Percentiles rank a stretch among this genome's conserved stretches.
phyloP scores from a whole-genome alignment of 805 yeast genomes.

The Saccharomycopsis sp. region DNA sequence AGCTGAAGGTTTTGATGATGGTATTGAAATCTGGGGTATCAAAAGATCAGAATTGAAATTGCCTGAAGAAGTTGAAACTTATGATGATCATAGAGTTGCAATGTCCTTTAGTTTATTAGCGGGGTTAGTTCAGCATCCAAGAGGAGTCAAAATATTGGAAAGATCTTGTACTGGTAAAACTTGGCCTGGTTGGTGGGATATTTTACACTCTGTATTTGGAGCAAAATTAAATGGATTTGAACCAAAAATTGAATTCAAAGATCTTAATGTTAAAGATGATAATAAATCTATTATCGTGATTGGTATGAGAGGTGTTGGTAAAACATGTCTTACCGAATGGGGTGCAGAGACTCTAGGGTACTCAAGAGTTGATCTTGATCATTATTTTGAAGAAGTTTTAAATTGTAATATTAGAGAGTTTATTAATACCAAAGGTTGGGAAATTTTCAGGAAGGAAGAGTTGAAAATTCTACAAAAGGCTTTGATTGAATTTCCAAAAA shows the following conservation, averaged over 20 bases:
- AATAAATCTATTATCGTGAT: constrained; percentile 57
- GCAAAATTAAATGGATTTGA: constrained; percentile 66
- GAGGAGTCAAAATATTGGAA: constrained; percentile 66
- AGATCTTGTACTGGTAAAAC: constrained; percentile 93
- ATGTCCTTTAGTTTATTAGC: constrained; percentile 92
- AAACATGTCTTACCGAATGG: constrained; percentile 77
- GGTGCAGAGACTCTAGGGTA: constrained; percentile 61
- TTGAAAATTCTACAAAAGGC: constrained; percentile 41
- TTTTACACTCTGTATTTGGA: constrained; percentile 57
- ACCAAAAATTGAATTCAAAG: constrained; percentile 24
- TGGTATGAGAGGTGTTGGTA: constrained; percentile 99
- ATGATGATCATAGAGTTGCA: constrained; percentile 97
- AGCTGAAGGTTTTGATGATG: constrained; percentile 83
- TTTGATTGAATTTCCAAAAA: constrained; percentile 30
- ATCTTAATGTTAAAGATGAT: constrained; percentile 13
- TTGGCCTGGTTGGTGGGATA: constrained; percentile 99
- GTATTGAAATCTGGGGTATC: constrained; percentile 77
- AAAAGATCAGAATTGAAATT: constrained; percentile 36
- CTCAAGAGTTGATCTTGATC: constrained; percentile 66
- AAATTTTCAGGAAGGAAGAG: constrained; percentile 67
- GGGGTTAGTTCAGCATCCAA: constrained; percentile 39
- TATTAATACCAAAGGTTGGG: constrained; percentile 73
- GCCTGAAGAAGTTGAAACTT: constrained; percentile 58
- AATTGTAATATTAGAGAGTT: constrained; percentile 46
- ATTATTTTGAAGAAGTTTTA: constrained; percentile 46